phyloP scores from a whole-genome alignment of 2,329 filamentous ascomycete species.

The Diaporthe caulivora region DNA sequence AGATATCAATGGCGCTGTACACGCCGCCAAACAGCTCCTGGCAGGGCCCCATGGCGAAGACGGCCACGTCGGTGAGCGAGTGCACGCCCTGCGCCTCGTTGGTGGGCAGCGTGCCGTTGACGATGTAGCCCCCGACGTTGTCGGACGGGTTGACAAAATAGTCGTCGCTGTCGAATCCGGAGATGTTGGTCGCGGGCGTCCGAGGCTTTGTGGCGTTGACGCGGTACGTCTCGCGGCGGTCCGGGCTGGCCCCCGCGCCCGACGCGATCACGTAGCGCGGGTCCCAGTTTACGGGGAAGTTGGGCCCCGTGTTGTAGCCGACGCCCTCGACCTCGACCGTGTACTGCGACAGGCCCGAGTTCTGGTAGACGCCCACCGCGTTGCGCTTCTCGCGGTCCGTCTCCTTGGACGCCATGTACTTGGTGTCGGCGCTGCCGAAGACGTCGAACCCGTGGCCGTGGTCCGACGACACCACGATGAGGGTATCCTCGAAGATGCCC shows the following conservation, averaged over 20 bases:
- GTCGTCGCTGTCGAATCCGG: slow-evolving; percentile 59
- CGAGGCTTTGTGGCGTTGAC: slow-evolving; percentile 77
- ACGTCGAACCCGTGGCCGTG: slow-evolving; percentile 91
- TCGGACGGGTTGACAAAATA: slow-evolving; percentile 73
- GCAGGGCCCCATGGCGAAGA: slow-evolving; percentile 84
- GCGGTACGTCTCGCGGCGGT: slow-evolving; percentile 81
- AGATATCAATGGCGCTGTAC: slow-evolving; percentile 79
- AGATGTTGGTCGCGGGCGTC: slow-evolving; percentile 67
- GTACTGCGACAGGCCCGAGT: slow-evolving; percentile 83
- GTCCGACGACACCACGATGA: slow-evolving; percentile 86
- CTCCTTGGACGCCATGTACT: slow-evolving; percentile 76
- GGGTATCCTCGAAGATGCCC: slow-evolving; percentile 78
- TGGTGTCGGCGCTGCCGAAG: slow-evolving; percentile 83
- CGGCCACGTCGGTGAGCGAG: slow-evolving; percentile 81
- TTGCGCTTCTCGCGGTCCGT: slow-evolving; percentile 79
- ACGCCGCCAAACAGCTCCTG: slow-evolving; percentile 81
- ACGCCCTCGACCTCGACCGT: slow-evolving; percentile 68
- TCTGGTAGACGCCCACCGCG: slow-evolving; percentile 79
- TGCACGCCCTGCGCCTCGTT: slow-evolving; percentile 77
- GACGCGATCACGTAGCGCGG: slow-evolving; percentile 84
- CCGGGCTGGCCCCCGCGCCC: slow-evolving; percentile 78
- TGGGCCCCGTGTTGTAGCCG: slow-evolving; percentile 77
- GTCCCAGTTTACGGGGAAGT: slow-evolving; percentile 88
- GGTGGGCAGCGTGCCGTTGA: slow-evolving; percentile 81
- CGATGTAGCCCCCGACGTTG: slow-evolving; percentile 71